phyloP scores from a whole-genome alignment of 805 yeast species.

The Pichia sporocuriosa region DNA sequence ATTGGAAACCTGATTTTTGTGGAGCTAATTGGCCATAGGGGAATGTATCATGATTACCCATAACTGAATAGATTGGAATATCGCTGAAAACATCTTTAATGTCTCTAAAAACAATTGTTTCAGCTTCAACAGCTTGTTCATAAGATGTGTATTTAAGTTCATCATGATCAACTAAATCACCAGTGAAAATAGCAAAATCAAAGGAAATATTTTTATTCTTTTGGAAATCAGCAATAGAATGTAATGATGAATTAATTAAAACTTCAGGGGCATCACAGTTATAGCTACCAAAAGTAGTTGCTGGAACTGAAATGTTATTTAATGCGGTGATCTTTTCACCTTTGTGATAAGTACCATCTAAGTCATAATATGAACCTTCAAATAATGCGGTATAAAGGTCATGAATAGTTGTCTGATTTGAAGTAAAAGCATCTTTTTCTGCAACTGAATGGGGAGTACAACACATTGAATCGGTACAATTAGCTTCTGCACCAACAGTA shows the following conservation, averaged over 20 bases:
- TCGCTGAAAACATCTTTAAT: constrained; percentile 43
- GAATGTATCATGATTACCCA: constrained; percentile 69
- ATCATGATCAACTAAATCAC: constrained; percentile 69
- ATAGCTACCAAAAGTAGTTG: constrained; percentile 56
- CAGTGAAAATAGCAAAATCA: constrained; percentile 64
- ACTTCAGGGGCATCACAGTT: constrained; percentile 61
- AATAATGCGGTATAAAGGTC: constrained; percentile 9
- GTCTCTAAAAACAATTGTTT: constrained; percentile 42
- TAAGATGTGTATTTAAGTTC: constrained; percentile 40
- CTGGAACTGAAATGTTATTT: constrained; percentile 39
- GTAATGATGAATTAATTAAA: constrained; percentile 51
- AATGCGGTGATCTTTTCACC: constrained; percentile 26
- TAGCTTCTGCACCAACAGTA: constrained; percentile 49
- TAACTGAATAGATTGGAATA: constrained; percentile 52
- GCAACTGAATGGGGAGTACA: constrained; percentile 44
- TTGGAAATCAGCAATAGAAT: constrained; percentile 34
- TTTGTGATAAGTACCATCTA: constrained; percentile 24
- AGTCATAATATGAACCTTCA: constrained; percentile 21
- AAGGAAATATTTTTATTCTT: constrained; percentile 31
- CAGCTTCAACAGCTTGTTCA: constrained; percentile 48
- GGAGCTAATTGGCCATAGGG: constrained; percentile 70
- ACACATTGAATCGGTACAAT: constrained; percentile 51
- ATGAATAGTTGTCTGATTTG: constrained; percentile 5
- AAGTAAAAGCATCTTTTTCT: constrained; percentile 1
- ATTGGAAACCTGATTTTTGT: constrained; percentile 35